Evolutionary conservation across 768 basidiomycete species (phyloP), one percentile per base, ranked within the genome.

Genomic region (Trametes villosa): DNA sequence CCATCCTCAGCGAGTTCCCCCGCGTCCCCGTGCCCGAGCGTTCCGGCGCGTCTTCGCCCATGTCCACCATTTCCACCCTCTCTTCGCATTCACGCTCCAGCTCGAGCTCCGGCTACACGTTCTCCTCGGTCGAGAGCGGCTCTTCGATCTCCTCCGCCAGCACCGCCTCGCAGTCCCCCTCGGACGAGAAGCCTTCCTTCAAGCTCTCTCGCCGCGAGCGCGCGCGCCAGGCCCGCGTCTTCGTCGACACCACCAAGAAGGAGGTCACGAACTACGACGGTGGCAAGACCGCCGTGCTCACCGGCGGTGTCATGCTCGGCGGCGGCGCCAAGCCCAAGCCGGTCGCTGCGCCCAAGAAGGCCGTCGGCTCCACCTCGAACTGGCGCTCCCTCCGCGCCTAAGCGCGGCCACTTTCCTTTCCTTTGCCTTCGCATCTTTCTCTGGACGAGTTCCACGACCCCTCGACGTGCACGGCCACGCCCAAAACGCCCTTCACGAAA

Each of bases 261-360:
- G 88, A 89, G 45, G 88, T 92, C 63, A 92, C 91, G 47, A 88
- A 89, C 68, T 93, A 93, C 67, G 91, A 93, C 66, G 91, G 90
- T 57, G 91, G 91, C 64, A 92, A 91, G 82, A 93, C 91, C 53
- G 92, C 91, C 29, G 91, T 92, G 50, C 84, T 93, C 67, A 92
- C 91, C 3, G 91, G 91, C 57, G 91, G 91, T 64, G 91, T 92
- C 65, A 93, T 93, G 91, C 88, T 93, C 62, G 91, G 90, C 50
- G 76, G 53, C 15, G 67, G 55, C 15, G 22, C 70, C 49, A 72
- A 70, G 66, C 51, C 71, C 41, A 61, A 65, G 46, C 59, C 71
- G 53, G 70, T 75, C 64, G 59, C 67, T 67, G 65, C 71, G 65
- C 53, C 68, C 48, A 67, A 63, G 66, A 69, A 67, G 63, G 57